These are phyloP conservation scores for Adiantum capillusveneris DNA, from an alignment of 75 land plant species.

Conservation along the genomic window DNA sequence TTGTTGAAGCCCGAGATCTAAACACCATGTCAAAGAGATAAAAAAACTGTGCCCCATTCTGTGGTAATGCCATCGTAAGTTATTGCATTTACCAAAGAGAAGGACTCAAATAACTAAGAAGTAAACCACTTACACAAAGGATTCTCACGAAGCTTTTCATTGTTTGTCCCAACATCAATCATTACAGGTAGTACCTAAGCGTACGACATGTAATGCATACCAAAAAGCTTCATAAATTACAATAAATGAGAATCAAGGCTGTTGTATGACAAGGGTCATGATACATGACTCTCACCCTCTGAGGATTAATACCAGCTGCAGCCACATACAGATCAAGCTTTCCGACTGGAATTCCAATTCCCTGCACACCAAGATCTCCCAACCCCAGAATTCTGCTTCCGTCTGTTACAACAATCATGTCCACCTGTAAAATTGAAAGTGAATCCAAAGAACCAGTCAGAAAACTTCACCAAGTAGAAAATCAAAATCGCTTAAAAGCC, in stretches of 20 bases:
- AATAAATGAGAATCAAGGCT: no score
- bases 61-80: no score
- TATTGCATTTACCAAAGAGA: no score
- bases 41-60: no score
- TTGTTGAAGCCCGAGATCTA: slow-evolving; percentile 83
- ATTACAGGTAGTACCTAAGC: slow-evolving; percentile 92
- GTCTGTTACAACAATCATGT: slow-evolving; percentile 99
- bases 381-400: slow-evolving; percentile 97
- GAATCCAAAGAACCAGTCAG: no score
- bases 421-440: no score
- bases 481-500: no score
- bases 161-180: slow-evolving; percentile 99
- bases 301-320: slow-evolving; percentile 99
- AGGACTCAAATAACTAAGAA: no score
- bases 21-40: neutral
- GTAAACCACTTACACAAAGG: slow-evolving; percentile 65
- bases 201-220: neutral
- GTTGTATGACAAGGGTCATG: no score
- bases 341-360: slow-evolving; percentile 96
- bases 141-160: slow-evolving; percentile 78
- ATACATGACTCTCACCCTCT: slow-evolving; percentile 45
- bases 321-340: slow-evolving; percentile 97
- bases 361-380: slow-evolving; percentile 98
- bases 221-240: no score
- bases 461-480: no score